These are phyloP conservation scores for Flueggea neowawraea DNA, from an alignment of 441 rosid species.

Conservation along the genomic window DNA sequence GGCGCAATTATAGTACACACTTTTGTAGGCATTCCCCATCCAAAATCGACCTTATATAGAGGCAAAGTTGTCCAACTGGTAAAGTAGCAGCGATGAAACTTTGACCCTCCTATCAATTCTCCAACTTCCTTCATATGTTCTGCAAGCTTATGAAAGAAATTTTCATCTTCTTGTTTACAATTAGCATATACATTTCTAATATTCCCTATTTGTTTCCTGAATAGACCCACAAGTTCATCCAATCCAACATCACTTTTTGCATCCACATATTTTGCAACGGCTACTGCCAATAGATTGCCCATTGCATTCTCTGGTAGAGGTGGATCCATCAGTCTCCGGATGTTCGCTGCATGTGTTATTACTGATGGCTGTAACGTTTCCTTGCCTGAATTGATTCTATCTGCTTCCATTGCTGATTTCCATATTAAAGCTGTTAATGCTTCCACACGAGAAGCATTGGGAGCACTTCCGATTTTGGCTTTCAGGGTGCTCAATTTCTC, in stretches of 20 bases:
- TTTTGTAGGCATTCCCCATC: slow-evolving; percentile 13
- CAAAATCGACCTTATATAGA: slow-evolving; percentile 12
- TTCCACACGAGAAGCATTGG: slow-evolving; percentile 19
- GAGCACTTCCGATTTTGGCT: neutral
- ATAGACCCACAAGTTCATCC: slow-evolving; percentile 7
- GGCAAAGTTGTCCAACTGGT: slow-evolving; percentile 23
- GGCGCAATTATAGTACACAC: slow-evolving; percentile 16
- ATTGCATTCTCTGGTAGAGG: slow-evolving; percentile 14
- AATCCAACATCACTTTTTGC: neutral
- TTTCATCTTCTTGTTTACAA: slow-evolving; percentile 8
- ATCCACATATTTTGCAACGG: slow-evolving; percentile 4
- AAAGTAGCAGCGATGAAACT: slow-evolving; percentile 6
- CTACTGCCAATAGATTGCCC: slow-evolving; percentile 15
- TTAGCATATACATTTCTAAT: slow-evolving; percentile 3
- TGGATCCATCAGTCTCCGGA: slow-evolving; percentile 12
- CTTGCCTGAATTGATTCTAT: slow-evolving; percentile 9
- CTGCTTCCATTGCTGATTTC: slow-evolving; percentile 21
- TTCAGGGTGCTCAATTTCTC: slow-evolving; percentile 11
- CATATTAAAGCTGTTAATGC: slow-evolving; percentile 27
- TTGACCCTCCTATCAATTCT: slow-evolving; percentile 1
- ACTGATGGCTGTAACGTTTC: slow-evolving; percentile 2
- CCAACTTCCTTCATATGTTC: slow-evolving; percentile 2
- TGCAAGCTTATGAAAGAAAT: neutral
- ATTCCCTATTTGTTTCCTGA: neutral
- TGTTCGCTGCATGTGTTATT: slow-evolving; percentile 17